Conservation (phyloP, 2,329 filamentous ascomycete genomes). For the Massarina eburnea region DNA sequence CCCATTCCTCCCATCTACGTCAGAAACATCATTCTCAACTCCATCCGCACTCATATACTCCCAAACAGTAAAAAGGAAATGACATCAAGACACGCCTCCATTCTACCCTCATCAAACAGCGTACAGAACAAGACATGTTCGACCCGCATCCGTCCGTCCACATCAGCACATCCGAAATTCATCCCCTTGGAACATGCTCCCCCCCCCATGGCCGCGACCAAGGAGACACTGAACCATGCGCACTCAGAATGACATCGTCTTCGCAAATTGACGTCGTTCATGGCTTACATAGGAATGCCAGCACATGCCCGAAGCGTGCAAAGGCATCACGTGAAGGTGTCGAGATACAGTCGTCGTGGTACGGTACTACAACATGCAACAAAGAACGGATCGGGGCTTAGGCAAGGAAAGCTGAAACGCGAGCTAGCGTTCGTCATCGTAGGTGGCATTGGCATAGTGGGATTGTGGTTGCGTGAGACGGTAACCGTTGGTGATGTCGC, state of each 20-base stretch:
- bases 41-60: no score
- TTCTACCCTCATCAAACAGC: no score
- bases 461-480: conserved; percentile 24
- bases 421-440: conserved; percentile 14
- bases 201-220: no score
- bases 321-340: conserved; percentile 19
- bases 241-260: no score
- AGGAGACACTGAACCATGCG: neutral
- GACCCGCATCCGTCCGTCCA: neutral
- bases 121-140: conserved; percentile 8
- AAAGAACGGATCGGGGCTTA: conserved; percentile 20
- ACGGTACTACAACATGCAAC: conserved; percentile 25
- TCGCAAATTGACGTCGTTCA: conserved; percentile 11
- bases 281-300: conserved; percentile 35
- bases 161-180: no score
- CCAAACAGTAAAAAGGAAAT: neutral
- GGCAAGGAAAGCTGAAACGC: conserved; percentile 28
- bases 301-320: conserved; percentile 1
- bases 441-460: conserved; percentile 5
- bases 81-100: no score
- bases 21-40: no score
- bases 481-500: conserved; percentile 26
- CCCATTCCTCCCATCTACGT: neutral
- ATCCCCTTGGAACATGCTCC: no score
- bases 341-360: conserved; percentile 13